Conservation (phyloP, 2,329 filamentous ascomycete species). For the Reticulascus tulasneorum region DNA sequence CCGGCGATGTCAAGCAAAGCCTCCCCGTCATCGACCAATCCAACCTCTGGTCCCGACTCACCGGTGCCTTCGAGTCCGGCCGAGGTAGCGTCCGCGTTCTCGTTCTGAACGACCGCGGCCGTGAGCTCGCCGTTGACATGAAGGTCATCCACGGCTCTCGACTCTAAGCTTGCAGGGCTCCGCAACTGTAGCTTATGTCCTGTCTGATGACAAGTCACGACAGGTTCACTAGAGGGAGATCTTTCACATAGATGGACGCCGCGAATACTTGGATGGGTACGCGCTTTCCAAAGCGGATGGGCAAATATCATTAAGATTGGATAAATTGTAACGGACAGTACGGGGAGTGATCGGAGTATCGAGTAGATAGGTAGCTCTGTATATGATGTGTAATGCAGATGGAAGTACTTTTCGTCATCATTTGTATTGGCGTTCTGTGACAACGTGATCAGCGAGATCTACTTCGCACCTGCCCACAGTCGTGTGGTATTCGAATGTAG, state of each 20-base stretch:
- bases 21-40: constrained; percentile 94
- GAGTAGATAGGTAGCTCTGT: constrained; percentile 40
- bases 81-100: constrained; percentile 92
- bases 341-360: constrained; percentile 32
- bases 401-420: too few relatives aligned
- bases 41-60: constrained; percentile 76
- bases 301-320: too few relatives aligned
- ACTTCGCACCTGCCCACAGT: too few relatives aligned
- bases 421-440: too few relatives aligned
- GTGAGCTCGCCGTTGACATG: constrained; percentile 96
- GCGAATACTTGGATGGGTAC: too few relatives aligned
- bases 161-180: constrained; percentile 44
- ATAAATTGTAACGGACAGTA: constrained; percentile 25
- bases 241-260: too few relatives aligned
- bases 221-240: too few relatives aligned
- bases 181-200: constrained; percentile 6
- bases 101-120: constrained; percentile 88
- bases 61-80: constrained; percentile 81
- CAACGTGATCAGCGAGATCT: too few relatives aligned
- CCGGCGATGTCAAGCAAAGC: constrained; percentile 94
- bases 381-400: constrained; percentile 31
- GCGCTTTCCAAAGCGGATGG: too few relatives aligned
- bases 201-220: not conserved
- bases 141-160: constrained; percentile 88
- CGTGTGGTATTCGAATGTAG: too few relatives aligned